Evolutionary conservation across 345 rosid species (phyloP).

Genomic region (Moringa oleifera): DNA sequence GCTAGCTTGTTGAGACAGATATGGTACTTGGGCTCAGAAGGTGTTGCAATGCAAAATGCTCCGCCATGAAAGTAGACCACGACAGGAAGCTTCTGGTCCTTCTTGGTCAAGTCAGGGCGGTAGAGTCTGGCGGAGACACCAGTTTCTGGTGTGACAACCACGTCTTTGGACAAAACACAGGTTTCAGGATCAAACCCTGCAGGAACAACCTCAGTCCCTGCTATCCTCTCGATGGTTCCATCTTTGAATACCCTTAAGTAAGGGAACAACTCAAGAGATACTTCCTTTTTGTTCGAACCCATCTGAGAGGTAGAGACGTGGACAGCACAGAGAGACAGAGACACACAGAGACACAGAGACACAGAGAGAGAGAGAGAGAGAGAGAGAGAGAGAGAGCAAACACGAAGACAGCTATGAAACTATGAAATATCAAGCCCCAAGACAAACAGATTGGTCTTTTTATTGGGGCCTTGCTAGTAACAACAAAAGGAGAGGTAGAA

Average conservation of each 20-base stretch:
- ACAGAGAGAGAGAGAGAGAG: not conserved
- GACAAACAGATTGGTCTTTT: too few relatives aligned
- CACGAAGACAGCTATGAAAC: too few relatives aligned
- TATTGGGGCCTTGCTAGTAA: too few relatives aligned
- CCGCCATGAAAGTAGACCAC: slow-evolving; percentile 82
- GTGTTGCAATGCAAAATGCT: slow-evolving; percentile 56
- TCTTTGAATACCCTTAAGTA: slow-evolving; percentile 52
- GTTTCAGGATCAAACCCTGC: slow-evolving; percentile 61
- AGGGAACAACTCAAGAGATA: slow-evolving; percentile 49
- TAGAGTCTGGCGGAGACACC: slow-evolving; percentile 59
- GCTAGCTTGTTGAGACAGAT: slow-evolving; percentile 50
- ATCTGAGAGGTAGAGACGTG: slow-evolving; percentile 5
- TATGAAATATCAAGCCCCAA: too few relatives aligned
- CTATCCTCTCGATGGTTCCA: slow-evolving; percentile 52
- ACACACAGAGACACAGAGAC: too few relatives aligned
- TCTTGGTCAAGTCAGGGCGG: slow-evolving; percentile 30
- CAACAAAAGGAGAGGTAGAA: too few relatives aligned
- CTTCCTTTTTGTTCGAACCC: slow-evolving; percentile 35
- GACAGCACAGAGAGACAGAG: too few relatives aligned
- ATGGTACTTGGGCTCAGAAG: slow-evolving; percentile 61
- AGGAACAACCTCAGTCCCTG: slow-evolving; percentile 40
- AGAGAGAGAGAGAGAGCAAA: too few relatives aligned
- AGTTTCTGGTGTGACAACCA: slow-evolving; percentile 40
- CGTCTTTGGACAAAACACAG: slow-evolving; percentile 56
- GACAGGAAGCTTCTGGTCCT: slow-evolving; percentile 45